A percentile compares a stretch with the other conserved stretches of the same genome.
Conservation (phyloP, 306 rosid species). For the Abrus precatorius region DNA sequence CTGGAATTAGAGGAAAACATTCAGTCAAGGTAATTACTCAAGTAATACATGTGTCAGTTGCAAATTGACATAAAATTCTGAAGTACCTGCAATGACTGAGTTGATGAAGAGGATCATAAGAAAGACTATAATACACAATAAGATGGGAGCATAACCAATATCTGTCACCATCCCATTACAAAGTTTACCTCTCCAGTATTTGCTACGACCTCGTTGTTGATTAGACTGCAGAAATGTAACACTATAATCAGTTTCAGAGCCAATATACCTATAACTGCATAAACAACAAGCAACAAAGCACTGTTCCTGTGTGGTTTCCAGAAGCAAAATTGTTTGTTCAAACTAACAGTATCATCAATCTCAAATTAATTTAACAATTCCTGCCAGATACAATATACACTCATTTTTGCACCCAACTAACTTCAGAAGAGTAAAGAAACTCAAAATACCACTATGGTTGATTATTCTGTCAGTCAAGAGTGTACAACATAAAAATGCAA, state of each 20-base stretch:
- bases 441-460: slow-evolving; percentile 21
- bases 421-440: slow-evolving; percentile 14
- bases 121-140: slow-evolving; percentile 64
- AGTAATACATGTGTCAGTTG: slow-evolving; percentile 24
- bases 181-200: slow-evolving; percentile 64
- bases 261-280: slow-evolving; percentile 39
- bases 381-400: slow-evolving; percentile 21
- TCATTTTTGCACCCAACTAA: slow-evolving; percentile 21
- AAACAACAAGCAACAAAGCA: slow-evolving; percentile 41
- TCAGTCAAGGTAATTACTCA: slow-evolving; percentile 45
- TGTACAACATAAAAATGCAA: slow-evolving; percentile 14
- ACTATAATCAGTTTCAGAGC: slow-evolving; percentile 41
- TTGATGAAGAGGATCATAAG: slow-evolving; percentile 72
- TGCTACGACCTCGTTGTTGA: slow-evolving; percentile 65
- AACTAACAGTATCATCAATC: slow-evolving; percentile 19
- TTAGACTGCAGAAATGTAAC: slow-evolving; percentile 68
- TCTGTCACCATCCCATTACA: slow-evolving; percentile 60
- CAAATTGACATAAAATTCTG: slow-evolving; percentile 41
- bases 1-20: slow-evolving; percentile 60
- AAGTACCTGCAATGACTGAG: slow-evolving; percentile 81
- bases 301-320: slow-evolving; percentile 6
- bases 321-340: slow-evolving; percentile 23
- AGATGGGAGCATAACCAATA: slow-evolving; percentile 84
- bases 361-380: slow-evolving; percentile 36
- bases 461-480: slow-evolving; percentile 27